Percentiles rank a stretch among this genome's conserved stretches.
Conservation (phyloP, 1,139 yeast genomes). For the Pichia sp. region DNA sequence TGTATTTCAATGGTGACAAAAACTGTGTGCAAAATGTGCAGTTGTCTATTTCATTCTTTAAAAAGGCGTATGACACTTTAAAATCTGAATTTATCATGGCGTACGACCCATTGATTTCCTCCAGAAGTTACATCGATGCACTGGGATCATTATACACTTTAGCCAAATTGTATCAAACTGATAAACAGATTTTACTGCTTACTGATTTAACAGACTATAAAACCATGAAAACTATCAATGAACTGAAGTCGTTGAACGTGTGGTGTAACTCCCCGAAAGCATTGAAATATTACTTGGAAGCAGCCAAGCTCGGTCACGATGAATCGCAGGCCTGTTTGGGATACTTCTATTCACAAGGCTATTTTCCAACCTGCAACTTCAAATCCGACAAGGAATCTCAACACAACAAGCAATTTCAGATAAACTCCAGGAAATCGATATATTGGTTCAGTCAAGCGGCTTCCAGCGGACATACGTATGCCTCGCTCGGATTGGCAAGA, state of each 20-base stretch:
- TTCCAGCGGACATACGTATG: slow-evolving; percentile 68
- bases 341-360: slow-evolving; percentile 81
- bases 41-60: slow-evolving; percentile 48
- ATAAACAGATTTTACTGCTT: slow-evolving; percentile 22
- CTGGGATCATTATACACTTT: slow-evolving; percentile 26
- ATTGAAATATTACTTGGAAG: slow-evolving; percentile 58
- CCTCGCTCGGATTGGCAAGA: slow-evolving; percentile 83
- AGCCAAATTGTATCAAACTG: slow-evolving; percentile 28
- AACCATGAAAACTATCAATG: slow-evolving; percentile 23
- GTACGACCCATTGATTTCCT: slow-evolving; percentile 23
- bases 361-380: slow-evolving; percentile 28
- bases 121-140: slow-evolving; percentile 25
- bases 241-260: slow-evolving; percentile 23
- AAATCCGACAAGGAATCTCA: slow-evolving; percentile 23
- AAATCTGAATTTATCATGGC: slow-evolving; percentile 20
- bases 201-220: slow-evolving; percentile 21
- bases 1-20: slow-evolving; percentile 43
- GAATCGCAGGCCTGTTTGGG: slow-evolving; percentile 86
- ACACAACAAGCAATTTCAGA: slow-evolving; percentile 40
- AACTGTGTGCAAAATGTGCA: slow-evolving; percentile 32
- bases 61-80: slow-evolving; percentile 38
- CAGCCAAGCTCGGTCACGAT: slow-evolving; percentile 70
- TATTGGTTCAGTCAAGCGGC: slow-evolving; percentile 90
- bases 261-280: slow-evolving; percentile 48
- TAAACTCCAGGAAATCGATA: slow-evolving; percentile 66